phyloP scores from a whole-genome alignment of 352 stramenopile species.

The Phytophthora agathidicida region DNA sequence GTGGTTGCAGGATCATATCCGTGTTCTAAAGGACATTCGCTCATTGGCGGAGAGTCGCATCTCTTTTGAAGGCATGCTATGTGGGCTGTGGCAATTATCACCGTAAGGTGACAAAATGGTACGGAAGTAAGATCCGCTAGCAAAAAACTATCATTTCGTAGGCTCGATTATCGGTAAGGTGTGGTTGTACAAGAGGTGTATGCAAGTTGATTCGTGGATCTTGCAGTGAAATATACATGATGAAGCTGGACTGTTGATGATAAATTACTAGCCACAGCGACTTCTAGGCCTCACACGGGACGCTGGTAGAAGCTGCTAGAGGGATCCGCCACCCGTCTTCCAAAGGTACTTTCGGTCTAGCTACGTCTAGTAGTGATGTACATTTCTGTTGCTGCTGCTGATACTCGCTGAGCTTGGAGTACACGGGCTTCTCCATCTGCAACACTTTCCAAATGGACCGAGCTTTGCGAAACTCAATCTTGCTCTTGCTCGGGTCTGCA shows the following conservation, averaged over 20 bases:
- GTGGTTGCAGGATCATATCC: too few species aligned
- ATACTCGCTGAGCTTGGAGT: slow-evolving; percentile 49
- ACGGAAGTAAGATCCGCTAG: too few species aligned
- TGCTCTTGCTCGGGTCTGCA: slow-evolving; percentile 73
- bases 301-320: slow-evolving; percentile 5
- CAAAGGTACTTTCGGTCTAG: background rate
- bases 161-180: too few species aligned
- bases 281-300: slow-evolving; percentile 13
- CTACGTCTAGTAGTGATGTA: slow-evolving; percentile 1
- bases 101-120: too few species aligned
- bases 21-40: too few species aligned
- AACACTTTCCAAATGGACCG: slow-evolving; percentile 64
- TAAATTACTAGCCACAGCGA: slow-evolving; percentile 11
- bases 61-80: too few species aligned
- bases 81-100: too few species aligned
- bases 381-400: slow-evolving; percentile 18
- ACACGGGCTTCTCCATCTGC: slow-evolving; percentile 69
- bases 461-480: slow-evolving; percentile 75
- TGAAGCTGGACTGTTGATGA: slow-evolving; percentile 7
- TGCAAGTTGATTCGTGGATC: too few species aligned
- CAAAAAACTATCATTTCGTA: too few species aligned
- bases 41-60: too few species aligned
- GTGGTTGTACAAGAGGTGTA: too few species aligned
- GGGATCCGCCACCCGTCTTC: slow-evolving; percentile 16
- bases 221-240: too few species aligned